Base-by-base conservation (phyloP, 2,329 filamentous ascomycete genomes). In the Huntiella omanensis region DNA sequence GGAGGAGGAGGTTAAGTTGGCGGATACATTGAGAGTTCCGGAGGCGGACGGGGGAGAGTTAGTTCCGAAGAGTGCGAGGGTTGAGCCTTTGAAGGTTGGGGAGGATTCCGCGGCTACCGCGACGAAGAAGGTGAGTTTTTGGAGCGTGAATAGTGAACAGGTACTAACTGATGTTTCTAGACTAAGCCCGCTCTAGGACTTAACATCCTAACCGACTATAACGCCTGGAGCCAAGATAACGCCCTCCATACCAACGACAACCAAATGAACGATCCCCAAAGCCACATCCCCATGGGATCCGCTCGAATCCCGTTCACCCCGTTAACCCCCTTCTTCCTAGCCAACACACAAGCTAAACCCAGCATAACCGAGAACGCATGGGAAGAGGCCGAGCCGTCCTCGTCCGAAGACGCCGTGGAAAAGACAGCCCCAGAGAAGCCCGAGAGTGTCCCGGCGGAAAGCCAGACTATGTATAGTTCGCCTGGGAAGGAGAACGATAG, bases 361-460 rank as follows among this genome's bases (percentile, higher is more conserved):
- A 65, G 60, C 3, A 56, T 76, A 55, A 67, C 75, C 48, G 71
- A 72, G 2, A 58, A 68, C 2, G 65, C 70, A 41, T 73, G 73
- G 16, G 76, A 71, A 28, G 22, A 28, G 71, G 62, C 75, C 2
- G 70, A 74, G 54, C 62, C 63, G 12, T 67, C 61, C 1, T 16
- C 4, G 8, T 12, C 17, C 6, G 38, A 40, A 4, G 38, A 11
- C 16, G 13, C 11, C n/a, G 15, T 3, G 3, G 22, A 16, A 12
- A 40, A 12, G 2, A 17, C 12, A 5, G 3, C 17, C 12, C 38
- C 12, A 33, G 36, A 19, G 33, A 28, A 33, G 32, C 39, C 16
- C 5, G 13, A 33, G 38, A 47, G 12, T 8, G 7, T n/a, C 3
- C 17, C 10, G 16, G 32, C 15, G 6, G 16, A 28, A 17, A 15